phyloP scores from a whole-genome alignment of 805 yeast species.

The Candida nanaspora region DNA sequence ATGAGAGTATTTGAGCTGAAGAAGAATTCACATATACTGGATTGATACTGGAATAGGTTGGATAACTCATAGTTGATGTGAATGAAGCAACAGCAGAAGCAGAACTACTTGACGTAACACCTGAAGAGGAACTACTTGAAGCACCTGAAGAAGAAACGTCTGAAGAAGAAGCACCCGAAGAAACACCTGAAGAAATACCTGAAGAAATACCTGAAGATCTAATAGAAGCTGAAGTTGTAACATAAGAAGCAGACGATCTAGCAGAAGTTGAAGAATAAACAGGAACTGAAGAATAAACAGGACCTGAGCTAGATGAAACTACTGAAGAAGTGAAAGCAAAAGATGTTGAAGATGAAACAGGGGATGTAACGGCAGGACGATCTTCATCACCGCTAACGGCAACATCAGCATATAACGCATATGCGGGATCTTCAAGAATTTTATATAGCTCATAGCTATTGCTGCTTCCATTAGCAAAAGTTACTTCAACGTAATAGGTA shows the following conservation, averaged over 20 bases:
- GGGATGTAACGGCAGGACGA: neutral
- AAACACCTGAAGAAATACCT: too few relatives aligned
- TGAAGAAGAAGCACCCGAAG: too few relatives aligned
- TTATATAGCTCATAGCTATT: neutral
- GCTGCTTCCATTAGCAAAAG: neutral
- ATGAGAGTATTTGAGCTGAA: too few relatives aligned
- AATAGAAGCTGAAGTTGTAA: constrained; percentile 2
- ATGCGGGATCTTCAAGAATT: neutral
- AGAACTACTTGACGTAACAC: too few relatives aligned
- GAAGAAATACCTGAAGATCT: too few relatives aligned
- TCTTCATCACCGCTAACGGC: neutral
- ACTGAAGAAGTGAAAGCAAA: neutral
- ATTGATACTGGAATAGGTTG: constrained; percentile 3
- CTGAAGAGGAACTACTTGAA: too few relatives aligned
- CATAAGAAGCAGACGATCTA: neutral
- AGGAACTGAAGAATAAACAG: neutral
- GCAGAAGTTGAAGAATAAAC: neutral
- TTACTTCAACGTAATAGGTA: neutral
- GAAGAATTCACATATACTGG: too few relatives aligned
- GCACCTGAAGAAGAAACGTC: too few relatives aligned
- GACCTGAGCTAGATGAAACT: neutral
- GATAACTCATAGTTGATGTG: constrained; percentile 8
- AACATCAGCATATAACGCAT: neutral
- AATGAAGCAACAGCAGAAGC: constrained; percentile 19
- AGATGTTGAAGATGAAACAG: neutral